Base-by-base conservation (phyloP, 129 eudicot species). In the Pseudognaphalium luteoalbum region DNA sequence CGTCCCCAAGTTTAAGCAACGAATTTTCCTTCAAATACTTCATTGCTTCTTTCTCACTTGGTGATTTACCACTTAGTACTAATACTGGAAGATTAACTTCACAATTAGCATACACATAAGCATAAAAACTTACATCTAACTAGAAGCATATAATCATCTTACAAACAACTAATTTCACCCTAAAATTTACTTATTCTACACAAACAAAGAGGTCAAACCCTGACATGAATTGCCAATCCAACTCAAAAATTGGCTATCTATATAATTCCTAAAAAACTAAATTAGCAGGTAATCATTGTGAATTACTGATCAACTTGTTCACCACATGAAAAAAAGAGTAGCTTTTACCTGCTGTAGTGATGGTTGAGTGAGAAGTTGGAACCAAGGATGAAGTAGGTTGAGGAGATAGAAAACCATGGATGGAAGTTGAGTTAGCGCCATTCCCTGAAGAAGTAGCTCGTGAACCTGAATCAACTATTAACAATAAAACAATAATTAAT, bases 51-150 rank as follows among this genome's bases (percentile, higher is more conserved):
- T 80, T 78, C 76, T 94, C 98, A 1, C 47, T 80, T 16, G 57
- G 41, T 8, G 96, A 86, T 86, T 94, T 91, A 52, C 93, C 97
- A 50, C 81, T 79, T 2, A 93, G 83, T 32, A 88, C 82, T 44
- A 93, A 77, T 37, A 77, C 89, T 84, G 28, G 50, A 42, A 72
- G 16, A 75, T 9, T 15, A 2, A 41, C 28, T 9, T 59, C 71
- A 19, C 2, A 15, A 35, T 58, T 47, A 80, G 44, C 33, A 72
- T 20, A 75, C 0, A 64, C 75, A 60, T 67, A 25, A 25, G 28
- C 28, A 25, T 25, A 25, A 25, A 25, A 25, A 25, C 1, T 1
- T 25, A 25, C 28, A 25, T 25, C 28, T 25, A 25, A 25, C 28
- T 25, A 25, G 28, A 3, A 47, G 16, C 54, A 47, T 10, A 28